Evolutionary conservation across 139 green algal species (phyloP).

Genomic region (Deuterostichococcus epilithicus): DNA sequence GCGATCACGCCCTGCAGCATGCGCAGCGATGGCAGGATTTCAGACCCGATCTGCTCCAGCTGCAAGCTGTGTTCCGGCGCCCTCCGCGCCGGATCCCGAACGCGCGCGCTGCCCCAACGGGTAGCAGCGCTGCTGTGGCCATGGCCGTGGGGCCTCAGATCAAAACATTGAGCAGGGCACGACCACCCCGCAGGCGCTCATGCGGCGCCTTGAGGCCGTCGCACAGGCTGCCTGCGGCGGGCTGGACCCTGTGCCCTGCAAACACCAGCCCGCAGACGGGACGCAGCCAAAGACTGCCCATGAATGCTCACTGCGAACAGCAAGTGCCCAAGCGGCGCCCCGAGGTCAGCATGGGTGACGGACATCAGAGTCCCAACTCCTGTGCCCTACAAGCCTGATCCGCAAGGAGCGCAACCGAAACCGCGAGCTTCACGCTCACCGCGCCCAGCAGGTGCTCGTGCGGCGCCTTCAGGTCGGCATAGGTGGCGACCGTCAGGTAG

Average conservation of each 20-base stretch:
- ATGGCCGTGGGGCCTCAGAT: neutral
- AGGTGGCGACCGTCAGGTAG: constrained; percentile 18
- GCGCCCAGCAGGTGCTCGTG: constrained; percentile 6
- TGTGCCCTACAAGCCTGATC: too few relatives aligned
- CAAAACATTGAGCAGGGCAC: neutral
- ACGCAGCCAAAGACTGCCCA: neutral
- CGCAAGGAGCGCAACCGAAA: constrained; percentile 1
- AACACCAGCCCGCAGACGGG: neutral
- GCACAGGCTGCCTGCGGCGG: too few relatives aligned
- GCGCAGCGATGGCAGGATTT: neutral
- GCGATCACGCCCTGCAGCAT: constrained; percentile 10
- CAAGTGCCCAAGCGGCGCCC: too few relatives aligned
- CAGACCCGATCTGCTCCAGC: neutral
- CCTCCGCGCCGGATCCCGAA: neutral
- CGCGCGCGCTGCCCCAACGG: neutral
- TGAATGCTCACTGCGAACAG: neutral
- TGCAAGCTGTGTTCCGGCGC: neutral
- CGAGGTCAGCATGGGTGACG: too few relatives aligned
- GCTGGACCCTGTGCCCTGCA: neutral
- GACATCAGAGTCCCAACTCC: too few relatives aligned
- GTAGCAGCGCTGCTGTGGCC: neutral
- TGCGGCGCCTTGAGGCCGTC: constrained; percentile 1
- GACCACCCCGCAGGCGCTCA: too few relatives aligned
- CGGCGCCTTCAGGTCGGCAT: constrained; percentile 10
- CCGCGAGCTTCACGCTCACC: constrained; percentile 13